phyloP scores from a whole-genome alignment of 2,329 filamentous ascomycete genomes.

The Calonectria fujianensis region DNA sequence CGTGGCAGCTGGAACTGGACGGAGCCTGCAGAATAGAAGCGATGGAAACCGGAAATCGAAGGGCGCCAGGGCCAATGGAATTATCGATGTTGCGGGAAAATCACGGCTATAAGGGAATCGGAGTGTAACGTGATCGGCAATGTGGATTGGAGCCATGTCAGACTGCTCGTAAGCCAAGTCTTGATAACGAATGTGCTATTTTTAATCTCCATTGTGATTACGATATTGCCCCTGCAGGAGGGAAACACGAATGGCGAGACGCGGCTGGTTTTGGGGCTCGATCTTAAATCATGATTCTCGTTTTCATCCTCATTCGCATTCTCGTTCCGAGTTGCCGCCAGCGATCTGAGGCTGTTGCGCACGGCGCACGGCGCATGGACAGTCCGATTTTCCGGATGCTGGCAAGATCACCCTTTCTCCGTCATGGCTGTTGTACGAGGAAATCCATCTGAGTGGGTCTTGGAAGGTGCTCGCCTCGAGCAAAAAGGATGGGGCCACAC shows the following conservation, averaged over 20 bases:
- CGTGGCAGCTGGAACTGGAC: not conserved
- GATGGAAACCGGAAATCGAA: not conserved
- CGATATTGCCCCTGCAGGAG: not conserved
- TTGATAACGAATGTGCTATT: not conserved
- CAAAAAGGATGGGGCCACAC: not conserved
- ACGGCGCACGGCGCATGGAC: not conserved
- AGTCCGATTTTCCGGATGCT: not conserved
- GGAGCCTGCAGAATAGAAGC: not conserved
- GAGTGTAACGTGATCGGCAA: not conserved
- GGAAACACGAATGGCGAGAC: not conserved
- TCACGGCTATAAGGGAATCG: not conserved
- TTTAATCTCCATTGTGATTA: not conserved
- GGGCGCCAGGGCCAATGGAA: not conserved
- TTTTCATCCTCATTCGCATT: not conserved
- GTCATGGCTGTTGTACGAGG: not conserved
- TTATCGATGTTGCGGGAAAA: not conserved
- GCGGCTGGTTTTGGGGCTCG: not conserved
- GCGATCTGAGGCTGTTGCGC: not conserved
- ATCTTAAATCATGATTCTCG: not conserved
- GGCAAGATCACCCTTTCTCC: not conserved
- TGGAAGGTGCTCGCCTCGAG: not conserved
- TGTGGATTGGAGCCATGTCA: not conserved
- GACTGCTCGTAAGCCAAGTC: not conserved
- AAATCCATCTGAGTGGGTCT: not conserved
- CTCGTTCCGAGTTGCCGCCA: not conserved